A percentile compares a stretch with the other conserved stretches of the same genome.
phyloP scores from a whole-genome alignment of 345 rosid genomes.

The Murraya koenigii region DNA sequence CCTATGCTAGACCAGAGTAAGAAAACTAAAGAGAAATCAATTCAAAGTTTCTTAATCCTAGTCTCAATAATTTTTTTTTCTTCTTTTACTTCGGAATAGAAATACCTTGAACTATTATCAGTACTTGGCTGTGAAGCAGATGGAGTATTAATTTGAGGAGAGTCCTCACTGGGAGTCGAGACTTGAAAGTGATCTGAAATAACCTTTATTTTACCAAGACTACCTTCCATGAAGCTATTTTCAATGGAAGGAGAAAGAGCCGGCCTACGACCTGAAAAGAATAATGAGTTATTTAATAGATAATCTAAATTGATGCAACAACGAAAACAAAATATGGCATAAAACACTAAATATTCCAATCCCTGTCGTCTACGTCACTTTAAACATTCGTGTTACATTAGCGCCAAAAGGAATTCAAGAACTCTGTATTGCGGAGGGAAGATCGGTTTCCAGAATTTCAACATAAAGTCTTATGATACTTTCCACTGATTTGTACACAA shows the following conservation, averaged over 20 bases:
- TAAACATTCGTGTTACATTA: background rate
- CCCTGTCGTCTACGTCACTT: background rate
- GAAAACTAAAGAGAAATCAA: constrained; percentile 23
- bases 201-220: constrained; percentile 58
- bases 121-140: constrained; percentile 37
- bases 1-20: constrained; percentile 57
- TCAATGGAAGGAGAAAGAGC: constrained; percentile 9
- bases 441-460: background rate
- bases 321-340: background rate
- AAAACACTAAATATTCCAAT: background rate
- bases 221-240: constrained; percentile 68
- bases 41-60: constrained; percentile 5
- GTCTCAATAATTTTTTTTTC: background rate
- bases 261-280: constrained; percentile 8
- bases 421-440: background rate
- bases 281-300: background rate
- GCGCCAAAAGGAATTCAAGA: background rate
- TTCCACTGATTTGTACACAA: background rate
- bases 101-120: constrained; percentile 47
- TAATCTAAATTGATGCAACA: background rate
- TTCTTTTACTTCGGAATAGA: background rate
- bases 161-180: constrained; percentile 35
- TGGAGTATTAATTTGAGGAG: constrained; percentile 35
- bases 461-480: background rate
- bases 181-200: constrained; percentile 69